These are phyloP conservation scores for Scutellaria minor DNA, from an alignment of 257 asterid species.

Conservation along the genomic window DNA sequence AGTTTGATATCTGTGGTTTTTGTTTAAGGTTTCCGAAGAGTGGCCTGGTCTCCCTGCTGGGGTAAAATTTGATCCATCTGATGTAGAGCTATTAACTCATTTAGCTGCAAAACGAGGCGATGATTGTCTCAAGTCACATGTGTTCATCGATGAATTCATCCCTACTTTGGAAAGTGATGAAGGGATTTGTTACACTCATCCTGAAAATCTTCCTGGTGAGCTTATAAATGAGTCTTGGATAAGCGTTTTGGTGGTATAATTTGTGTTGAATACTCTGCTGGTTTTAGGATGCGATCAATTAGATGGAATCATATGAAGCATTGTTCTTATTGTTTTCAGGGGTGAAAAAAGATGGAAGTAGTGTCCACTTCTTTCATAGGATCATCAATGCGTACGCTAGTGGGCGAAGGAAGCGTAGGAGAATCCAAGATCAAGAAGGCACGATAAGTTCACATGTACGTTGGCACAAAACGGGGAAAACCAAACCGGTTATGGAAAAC, in stretches of 20 bases:
- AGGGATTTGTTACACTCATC: constrained; percentile 92
- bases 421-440: constrained; percentile 49
- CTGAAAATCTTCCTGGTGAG: constrained; percentile 97
- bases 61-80: constrained; percentile 90
- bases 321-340: constrained; percentile 49
- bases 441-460: constrained; percentile 48
- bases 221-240: neutral
- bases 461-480: constrained; percentile 96
- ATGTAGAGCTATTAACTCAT: constrained; percentile 75
- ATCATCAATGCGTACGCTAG: constrained; percentile 70
- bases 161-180: constrained; percentile 72
- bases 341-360: constrained; percentile 81
- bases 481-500: constrained; percentile 61
- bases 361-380: constrained; percentile 73
- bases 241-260: neutral
- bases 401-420: constrained; percentile 85
- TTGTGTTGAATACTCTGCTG: too few relatives aligned
- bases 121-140: constrained; percentile 56
- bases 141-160: constrained; percentile 77
- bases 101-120: constrained; percentile 78
- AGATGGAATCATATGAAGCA: neutral
- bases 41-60: constrained; percentile 94
- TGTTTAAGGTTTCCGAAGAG: constrained; percentile 57
- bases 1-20: constrained; percentile 13
- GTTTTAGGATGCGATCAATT: neutral